phyloP scores from a whole-genome alignment of 148 eudicot species.

The Dysphania ambrosioides region DNA sequence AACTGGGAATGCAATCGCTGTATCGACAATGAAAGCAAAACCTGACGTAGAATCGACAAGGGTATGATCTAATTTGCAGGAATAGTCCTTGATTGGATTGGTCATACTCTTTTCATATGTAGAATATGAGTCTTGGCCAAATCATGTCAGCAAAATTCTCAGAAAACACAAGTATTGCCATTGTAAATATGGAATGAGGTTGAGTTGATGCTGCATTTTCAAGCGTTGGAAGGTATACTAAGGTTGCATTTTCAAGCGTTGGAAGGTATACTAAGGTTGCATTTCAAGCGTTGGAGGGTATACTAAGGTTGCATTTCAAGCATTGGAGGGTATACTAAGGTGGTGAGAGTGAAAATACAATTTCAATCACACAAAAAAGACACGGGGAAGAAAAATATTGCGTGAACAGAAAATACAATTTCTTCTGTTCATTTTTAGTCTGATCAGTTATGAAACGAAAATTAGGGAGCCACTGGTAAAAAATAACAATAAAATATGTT shows the following conservation, averaged over 20 bases:
- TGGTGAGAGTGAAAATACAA: slow-evolving; percentile 11
- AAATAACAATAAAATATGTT: no score
- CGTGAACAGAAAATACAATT: neutral
- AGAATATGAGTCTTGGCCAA: slow-evolving; percentile 34
- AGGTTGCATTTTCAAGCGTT: slow-evolving; percentile 6
- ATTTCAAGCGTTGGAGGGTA: slow-evolving; percentile 11
- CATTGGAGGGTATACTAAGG: slow-evolving; percentile 33
- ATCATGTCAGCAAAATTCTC: slow-evolving; percentile 18
- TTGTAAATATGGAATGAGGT: neutral
- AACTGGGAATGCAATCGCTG: slow-evolving; percentile 20
- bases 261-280: slow-evolving; percentile 15
- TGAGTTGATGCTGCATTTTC: no score
- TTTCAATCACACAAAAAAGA: neutral
- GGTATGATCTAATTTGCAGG: slow-evolving; percentile 24
- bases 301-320: slow-evolving; percentile 21
- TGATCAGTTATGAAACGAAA: neutral
- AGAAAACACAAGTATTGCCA: slow-evolving; percentile 33
- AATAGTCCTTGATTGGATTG: neutral
- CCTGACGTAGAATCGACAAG: slow-evolving; percentile 44
- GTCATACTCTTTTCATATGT: neutral
- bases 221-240: slow-evolving; percentile 1
- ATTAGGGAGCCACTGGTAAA: neutral
- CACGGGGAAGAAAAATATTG: neutral
- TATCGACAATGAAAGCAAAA: slow-evolving; percentile 52
- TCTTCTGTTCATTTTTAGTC: neutral